phyloP scores from a whole-genome alignment of 805 yeast species.

The Lipomyces kockii region DNA sequence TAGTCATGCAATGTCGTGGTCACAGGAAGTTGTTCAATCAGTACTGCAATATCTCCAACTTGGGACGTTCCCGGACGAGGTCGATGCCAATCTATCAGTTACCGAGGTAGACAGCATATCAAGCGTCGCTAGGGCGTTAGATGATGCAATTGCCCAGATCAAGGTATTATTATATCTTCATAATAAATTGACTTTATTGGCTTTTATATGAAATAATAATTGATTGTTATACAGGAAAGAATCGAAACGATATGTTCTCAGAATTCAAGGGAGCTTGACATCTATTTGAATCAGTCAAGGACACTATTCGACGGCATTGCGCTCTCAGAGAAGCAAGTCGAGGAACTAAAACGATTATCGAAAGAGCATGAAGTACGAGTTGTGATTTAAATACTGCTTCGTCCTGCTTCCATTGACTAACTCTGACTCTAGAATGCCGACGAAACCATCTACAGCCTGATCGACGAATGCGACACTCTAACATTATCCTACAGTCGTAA shows the following conservation, averaged over 20 bases:
- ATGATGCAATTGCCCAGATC: conserved; percentile 19
- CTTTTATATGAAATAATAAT: neutral
- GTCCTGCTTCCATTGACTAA: neutral
- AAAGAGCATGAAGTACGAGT: conserved; percentile 21
- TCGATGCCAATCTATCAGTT: conserved; percentile 16
- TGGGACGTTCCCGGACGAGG: conserved; percentile 31
- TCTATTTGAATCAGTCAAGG: conserved; percentile 18
- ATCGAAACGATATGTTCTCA: conserved; percentile 22
- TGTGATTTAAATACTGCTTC: neutral
- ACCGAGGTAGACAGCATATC: conserved; percentile 18
- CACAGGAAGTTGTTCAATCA: conserved; percentile 15
- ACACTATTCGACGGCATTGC: conserved; percentile 14
- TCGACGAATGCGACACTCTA: conserved; percentile 23
- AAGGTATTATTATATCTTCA: conserved; percentile 13
- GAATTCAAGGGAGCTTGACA: conserved; percentile 27
- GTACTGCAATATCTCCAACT: conserved; percentile 22
- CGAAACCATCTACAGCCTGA: conserved; percentile 22
- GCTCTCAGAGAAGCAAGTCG: conserved; percentile 15
- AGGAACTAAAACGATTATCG: conserved; percentile 12
- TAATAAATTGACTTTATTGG: neutral
- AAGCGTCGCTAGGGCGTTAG: conserved; percentile 14
- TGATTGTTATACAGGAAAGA: conserved; percentile 9
- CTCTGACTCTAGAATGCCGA: conserved; percentile 28
- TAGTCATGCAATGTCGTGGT: neutral
- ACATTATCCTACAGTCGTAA: conserved; percentile 6